phyloP scores from a whole-genome alignment of 164 flowering plant genomes.

The Taxillus chinensis region DNA sequence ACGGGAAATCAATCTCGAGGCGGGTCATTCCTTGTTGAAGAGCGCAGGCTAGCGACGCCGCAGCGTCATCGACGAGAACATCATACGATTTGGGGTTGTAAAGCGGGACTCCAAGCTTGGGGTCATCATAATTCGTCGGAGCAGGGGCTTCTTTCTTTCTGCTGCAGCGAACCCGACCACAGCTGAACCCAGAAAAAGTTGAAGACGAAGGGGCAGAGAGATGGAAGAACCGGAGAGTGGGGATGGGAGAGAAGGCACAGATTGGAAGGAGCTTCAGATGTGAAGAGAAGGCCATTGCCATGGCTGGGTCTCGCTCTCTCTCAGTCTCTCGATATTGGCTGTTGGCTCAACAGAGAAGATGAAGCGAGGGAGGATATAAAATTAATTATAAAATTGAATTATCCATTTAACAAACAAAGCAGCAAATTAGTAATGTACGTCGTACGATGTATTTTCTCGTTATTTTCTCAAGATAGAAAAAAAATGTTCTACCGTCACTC shows the following conservation, averaged over 20 bases:
- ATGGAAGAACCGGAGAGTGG: background rate
- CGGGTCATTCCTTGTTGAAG: constrained; percentile 73
- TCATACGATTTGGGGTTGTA: constrained; percentile 88
- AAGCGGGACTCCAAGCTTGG: constrained; percentile 65
- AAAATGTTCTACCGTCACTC: no score
- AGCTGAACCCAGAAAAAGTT: constrained; percentile 5
- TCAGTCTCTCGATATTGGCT: background rate
- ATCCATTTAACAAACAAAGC: no score
- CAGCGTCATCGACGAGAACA: constrained; percentile 74
- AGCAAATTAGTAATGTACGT: no score
- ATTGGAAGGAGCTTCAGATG: constrained; percentile 6
- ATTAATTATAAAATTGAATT: no score
- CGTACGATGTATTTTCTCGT: no score
- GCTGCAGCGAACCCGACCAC: constrained; percentile 11
- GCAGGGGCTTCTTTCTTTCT: constrained; percentile 14
- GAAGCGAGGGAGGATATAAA: background rate
- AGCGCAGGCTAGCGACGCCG: constrained; percentile 62
- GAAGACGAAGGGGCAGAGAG: constrained; percentile 7
- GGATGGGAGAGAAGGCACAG: constrained; percentile 1
- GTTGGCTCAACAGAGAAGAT: background rate
- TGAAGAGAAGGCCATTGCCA: constrained; percentile 16
- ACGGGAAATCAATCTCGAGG: constrained; percentile 96
- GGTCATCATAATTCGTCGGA: constrained; percentile 14
- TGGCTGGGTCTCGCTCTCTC: background rate
- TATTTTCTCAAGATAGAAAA: no score